Conservation (phyloP, 495 filamentous ascomycete species). For the Talaromyces ruber region DNA sequence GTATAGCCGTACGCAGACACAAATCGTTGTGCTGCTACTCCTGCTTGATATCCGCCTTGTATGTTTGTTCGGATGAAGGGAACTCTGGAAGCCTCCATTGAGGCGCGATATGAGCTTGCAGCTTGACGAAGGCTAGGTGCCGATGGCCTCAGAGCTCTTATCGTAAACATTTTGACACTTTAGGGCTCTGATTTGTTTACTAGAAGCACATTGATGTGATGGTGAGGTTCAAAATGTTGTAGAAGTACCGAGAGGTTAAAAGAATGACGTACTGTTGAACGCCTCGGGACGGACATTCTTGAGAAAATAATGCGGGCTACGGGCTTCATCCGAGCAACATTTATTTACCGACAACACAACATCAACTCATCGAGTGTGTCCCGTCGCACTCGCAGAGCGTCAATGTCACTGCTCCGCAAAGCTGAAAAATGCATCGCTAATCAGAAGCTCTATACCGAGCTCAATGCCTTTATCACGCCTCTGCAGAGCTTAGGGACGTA, state of each 20-base stretch:
- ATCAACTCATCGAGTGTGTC: neutral
- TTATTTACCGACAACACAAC: neutral
- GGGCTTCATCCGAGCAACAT: constrained; percentile 1
- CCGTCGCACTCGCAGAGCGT: constrained; percentile 8
- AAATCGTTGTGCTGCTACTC: constrained; percentile 18
- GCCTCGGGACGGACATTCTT: neutral
- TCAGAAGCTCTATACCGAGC: constrained; percentile 24
- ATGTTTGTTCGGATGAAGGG: neutral
- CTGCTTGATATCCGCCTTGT: neutral
- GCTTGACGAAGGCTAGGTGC: neutral
- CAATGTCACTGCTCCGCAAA: constrained; percentile 42
- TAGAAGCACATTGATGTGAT: neutral
- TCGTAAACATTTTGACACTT: neutral
- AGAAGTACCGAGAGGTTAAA: neutral
- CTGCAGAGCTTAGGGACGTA: constrained; percentile 23
- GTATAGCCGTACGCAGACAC: constrained; percentile 90
- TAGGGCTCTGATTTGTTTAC: neutral
- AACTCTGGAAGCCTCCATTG: neutral
- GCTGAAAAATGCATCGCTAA: constrained; percentile 41
- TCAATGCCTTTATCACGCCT: constrained; percentile 40
- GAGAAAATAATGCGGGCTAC: neutral
- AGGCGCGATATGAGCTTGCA: neutral
- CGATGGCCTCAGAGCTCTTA: neutral
- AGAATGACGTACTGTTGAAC: neutral
- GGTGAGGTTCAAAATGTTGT: neutral